phyloP scores from a whole-genome alignment of 768 basidiomycete genomes.

The Naematelia encephala region DNA sequence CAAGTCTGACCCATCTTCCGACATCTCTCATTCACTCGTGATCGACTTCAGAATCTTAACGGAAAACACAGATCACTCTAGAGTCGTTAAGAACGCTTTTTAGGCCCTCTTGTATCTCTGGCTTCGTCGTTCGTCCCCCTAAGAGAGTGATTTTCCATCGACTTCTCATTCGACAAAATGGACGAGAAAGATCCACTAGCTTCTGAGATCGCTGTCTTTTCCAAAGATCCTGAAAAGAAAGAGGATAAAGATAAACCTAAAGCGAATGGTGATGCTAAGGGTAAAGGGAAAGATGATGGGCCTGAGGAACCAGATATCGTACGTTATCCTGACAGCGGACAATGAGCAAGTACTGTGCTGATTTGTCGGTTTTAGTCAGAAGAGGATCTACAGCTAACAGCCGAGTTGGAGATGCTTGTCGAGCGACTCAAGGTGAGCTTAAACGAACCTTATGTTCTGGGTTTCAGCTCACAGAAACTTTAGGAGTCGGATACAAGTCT shows the following conservation, averaged over 20 bases:
- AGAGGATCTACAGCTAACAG: constrained; percentile 88
- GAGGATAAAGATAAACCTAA: constrained; percentile 48
- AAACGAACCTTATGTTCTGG: too few relatives aligned
- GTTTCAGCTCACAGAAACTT: neutral
- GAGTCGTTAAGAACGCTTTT: too few relatives aligned
- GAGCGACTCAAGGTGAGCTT: constrained; percentile 80
- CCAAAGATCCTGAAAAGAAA: constrained; percentile 58
- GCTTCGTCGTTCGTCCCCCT: too few relatives aligned
- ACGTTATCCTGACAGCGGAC: constrained; percentile 47
- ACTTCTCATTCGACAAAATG: constrained; percentile 1
- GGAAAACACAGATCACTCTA: too few relatives aligned
- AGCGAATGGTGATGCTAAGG: constrained; percentile 44
- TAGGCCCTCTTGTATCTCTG: too few relatives aligned
- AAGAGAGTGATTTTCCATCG: too few relatives aligned
- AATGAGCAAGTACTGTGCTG: neutral
- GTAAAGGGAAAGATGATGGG: constrained; percentile 49
- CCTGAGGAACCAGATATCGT: constrained; percentile 63
- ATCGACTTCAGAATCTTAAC: too few relatives aligned
- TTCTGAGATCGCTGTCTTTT: constrained; percentile 48
- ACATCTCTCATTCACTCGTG: too few relatives aligned
- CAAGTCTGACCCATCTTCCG: neutral
- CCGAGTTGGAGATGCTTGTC: constrained; percentile 93
- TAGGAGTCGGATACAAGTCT: constrained; percentile 85
- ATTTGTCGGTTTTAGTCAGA: constrained; percentile 68
- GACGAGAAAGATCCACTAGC: constrained; percentile 27